Evolutionary conservation across 805 yeast genomes (phyloP), one percentile per base, ranked within the genome.

Genomic region (Spencermartinsiella europaea): DNA sequence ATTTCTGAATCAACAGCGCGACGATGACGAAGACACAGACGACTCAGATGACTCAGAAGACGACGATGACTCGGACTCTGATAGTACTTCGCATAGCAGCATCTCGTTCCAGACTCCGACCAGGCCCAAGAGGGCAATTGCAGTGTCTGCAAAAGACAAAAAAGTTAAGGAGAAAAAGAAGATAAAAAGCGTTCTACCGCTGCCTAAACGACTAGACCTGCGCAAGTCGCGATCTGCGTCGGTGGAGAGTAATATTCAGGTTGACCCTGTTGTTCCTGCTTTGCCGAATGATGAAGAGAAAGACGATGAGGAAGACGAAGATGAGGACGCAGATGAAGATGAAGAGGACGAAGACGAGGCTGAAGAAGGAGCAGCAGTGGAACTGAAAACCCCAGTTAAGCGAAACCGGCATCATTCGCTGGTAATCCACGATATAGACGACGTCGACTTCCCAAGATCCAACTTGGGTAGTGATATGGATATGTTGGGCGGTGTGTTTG

Each of bases 381-480:
- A 70, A 49, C 66, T 67, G 34, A 62, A 71, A 47, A 70, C 68
- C 40, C 70, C 74, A 38, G 71, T 68, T 17, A 70, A 20, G 7
- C n/a, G 19, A 17, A 16, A 20, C n/a, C 41, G 31, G 19, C 28
- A 37, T 16, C 19, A 37, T 8, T 48, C 48, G 3, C 45, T 45
- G 15, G 46, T 45, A 3, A 38, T 20, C 15, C 48, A 70, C 16
- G 66, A 69, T 52, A 69, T 64, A 47, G 66, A 66, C 44, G 73
- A 70, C 47, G 76, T 70, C 41, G 69, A 70, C 44, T 49, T 45
- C 39, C 54, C 65, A 7, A 69, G 71, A 38, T 77, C 77, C 39
- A 85, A 79, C 58, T 85, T 79, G 61, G 69, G 64, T 38, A 15
- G 50, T 4, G 48, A 21, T 19, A 51, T 39, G 33, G 51, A 20